Base-by-base conservation (phyloP, 345 rosid species). In the Murraya paniculata region DNA sequence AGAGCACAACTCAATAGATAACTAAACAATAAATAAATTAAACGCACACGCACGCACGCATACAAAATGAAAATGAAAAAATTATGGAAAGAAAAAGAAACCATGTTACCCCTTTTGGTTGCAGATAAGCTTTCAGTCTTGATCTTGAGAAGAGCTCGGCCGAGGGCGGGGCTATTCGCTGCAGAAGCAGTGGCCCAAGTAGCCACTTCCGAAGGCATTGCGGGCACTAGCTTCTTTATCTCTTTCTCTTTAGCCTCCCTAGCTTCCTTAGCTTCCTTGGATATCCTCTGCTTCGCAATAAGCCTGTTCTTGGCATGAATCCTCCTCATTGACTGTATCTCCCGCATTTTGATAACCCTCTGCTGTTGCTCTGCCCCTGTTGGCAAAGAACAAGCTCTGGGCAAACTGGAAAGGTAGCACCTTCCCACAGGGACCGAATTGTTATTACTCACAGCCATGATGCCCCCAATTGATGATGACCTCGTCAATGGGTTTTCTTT, bases 371-470 rank as follows among this genome's bases (percentile, higher is more conserved):
- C 79, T 22, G 55, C 28, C 61, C 41, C 76, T 9, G 55, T 21
- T 9, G 81, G 85, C 71, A 79, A 55, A 22, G 87, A 79, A 53
- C 70, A 64, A n/a, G 83, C 78, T 72, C 83, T 74, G 28, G 64
- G 19, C 67, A 82, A 4, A 53, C 22, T 53, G 0, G 85, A 65
- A 65, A 81, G 71, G 22, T 56, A 67, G 4, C 62, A 28, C 30
- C 45, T 67, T 48, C 56, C 39, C 2, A 2, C 31, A 38, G 27
- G 79, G 28, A 5, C 10, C 2, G 24, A 22, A 24, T 6, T 53
- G 57, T 19, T 33, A n/a, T 41, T 78, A 1, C 74, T 64, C 36
- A 39, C 62, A 6, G 39, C 66, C 5, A 78, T 16, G 21, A 53
- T 25, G 28, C 75, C 86, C 4, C 22, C 24, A 9, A 57, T 28